These are phyloP conservation scores for Jamesozyma jinghongensis DNA, from an alignment of 805 yeast genomes.

Conservation along the genomic window DNA sequence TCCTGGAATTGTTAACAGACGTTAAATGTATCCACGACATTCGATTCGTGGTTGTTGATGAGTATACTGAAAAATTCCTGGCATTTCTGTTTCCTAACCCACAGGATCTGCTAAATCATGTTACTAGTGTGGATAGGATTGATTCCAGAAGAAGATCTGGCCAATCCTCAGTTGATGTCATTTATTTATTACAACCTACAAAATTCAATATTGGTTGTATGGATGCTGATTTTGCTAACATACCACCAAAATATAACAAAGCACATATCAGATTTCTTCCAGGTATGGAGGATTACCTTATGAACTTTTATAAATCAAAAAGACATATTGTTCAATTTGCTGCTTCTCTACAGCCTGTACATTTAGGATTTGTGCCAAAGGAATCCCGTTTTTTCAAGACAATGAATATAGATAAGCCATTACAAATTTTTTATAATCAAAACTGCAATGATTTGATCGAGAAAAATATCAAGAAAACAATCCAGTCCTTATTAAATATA, in stretches of 20 bases:
- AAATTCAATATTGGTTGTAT: constrained; percentile 66
- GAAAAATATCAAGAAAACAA: constrained; percentile 48
- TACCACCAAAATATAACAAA: constrained; percentile 61
- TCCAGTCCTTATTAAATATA: constrained; percentile 56
- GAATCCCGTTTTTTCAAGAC: constrained; percentile 61
- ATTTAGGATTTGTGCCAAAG: constrained; percentile 49
- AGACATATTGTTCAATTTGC: constrained; percentile 23
- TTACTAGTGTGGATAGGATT: constrained; percentile 55
- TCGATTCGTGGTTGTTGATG: constrained; percentile 50
- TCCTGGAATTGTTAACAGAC: constrained; percentile 32
- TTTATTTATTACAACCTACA: constrained; percentile 69
- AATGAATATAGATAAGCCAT: constrained; percentile 51
- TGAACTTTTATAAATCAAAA: constrained; percentile 23
- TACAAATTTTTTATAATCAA: constrained; percentile 64
- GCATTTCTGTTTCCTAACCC: constrained; percentile 35
- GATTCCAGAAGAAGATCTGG: constrained; percentile 49
- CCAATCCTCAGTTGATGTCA: constrained; percentile 61
- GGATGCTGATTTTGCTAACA: constrained; percentile 56
- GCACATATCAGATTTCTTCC: constrained; percentile 72
- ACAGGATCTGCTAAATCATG: constrained; percentile 42
- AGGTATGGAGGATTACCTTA: constrained; percentile 34
- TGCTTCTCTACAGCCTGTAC: constrained; percentile 33
- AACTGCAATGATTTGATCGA: constrained; percentile 54
- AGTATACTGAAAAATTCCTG: constrained; percentile 40
- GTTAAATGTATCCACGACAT: constrained; percentile 38